Conservation (phyloP, 345 rosid genomes). For the Euphorbia lathyris region DNA sequence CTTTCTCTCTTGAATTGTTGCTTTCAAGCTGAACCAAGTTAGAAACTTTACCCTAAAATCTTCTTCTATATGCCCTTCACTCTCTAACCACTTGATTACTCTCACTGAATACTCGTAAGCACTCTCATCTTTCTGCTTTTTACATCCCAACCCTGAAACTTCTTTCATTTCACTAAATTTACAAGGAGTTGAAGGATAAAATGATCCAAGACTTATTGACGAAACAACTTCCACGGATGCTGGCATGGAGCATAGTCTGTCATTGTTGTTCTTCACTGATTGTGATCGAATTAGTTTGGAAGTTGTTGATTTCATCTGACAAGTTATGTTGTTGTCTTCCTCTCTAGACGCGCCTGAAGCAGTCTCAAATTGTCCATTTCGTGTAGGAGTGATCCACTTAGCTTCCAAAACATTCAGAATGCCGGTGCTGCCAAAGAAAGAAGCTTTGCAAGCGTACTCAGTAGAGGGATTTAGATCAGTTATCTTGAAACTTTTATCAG, state of each 20-base stretch:
- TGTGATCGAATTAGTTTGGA: constrained; percentile 15
- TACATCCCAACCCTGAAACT: constrained; percentile 18
- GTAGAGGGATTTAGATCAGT: constrained; percentile 35
- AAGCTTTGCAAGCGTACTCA: constrained; percentile 40
- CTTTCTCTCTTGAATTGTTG: constrained; percentile 47
- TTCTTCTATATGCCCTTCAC: constrained; percentile 40
- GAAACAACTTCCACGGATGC: constrained; percentile 16
- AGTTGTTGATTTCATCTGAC: constrained; percentile 27
- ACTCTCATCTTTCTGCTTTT: constrained; percentile 40
- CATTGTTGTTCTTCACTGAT: constrained; percentile 21
- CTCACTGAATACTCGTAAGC: constrained; percentile 44
- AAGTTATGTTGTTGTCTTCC: constrained; percentile 4
- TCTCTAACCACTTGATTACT: constrained; percentile 49
- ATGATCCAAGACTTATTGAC: constrained; percentile 15
- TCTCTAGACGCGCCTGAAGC: background rate
- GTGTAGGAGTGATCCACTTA: constrained; percentile 36
- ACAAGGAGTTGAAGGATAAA: constrained; percentile 45
- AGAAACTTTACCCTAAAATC: constrained; percentile 56
- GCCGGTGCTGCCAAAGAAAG: constrained; percentile 27
- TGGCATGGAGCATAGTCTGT: background rate
- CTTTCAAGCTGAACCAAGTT: constrained; percentile 69
- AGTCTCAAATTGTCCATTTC: constrained; percentile 12
- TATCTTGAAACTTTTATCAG: constrained; percentile 36
- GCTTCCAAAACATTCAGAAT: constrained; percentile 43
- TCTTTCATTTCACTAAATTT: constrained; percentile 28